These are phyloP conservation scores for Neurospora crassa DNA, from an alignment of 2,329 filamentous ascomycete genomes.

Conservation along the genomic window DNA sequence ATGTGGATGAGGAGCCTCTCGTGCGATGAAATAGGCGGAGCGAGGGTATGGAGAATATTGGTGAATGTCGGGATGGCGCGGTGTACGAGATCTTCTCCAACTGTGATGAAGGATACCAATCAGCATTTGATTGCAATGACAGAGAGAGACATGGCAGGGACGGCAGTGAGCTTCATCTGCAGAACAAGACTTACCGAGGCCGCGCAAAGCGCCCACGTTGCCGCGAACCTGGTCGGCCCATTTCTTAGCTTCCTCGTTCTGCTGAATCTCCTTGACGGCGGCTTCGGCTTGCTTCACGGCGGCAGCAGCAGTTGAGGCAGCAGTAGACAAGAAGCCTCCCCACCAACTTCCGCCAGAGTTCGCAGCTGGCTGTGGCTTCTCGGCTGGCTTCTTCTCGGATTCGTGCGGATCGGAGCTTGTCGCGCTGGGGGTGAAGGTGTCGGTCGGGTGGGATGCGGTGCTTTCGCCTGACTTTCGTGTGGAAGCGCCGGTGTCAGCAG, in stretches of 20 bases:
- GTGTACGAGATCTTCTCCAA: constrained; percentile 72
- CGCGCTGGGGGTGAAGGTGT: constrained; percentile 53
- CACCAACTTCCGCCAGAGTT: constrained; percentile 67
- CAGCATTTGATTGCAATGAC: neutral
- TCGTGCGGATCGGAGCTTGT: constrained; percentile 54
- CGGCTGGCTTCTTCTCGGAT: constrained; percentile 40
- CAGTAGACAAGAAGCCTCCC: constrained; percentile 72
- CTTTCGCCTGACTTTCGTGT: constrained; percentile 71
- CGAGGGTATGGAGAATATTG: constrained; percentile 87
- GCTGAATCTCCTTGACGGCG: constrained; percentile 87
- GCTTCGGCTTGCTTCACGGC: constrained; percentile 88
- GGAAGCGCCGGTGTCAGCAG: constrained; percentile 29
- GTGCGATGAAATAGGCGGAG: constrained; percentile 92
- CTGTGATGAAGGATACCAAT: constrained; percentile 26
- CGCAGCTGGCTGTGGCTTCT: constrained; percentile 29
- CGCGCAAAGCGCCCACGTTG: constrained; percentile 70
- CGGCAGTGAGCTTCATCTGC: neutral
- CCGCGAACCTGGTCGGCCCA: constrained; percentile 93
- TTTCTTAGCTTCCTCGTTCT: constrained; percentile 91
- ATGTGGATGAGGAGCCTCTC: constrained; percentile 96
- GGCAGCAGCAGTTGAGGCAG: constrained; percentile 46
- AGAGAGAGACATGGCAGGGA: neutral
- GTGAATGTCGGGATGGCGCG: constrained; percentile 91
- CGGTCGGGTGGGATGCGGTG: constrained; percentile 53
- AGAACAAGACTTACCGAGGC: constrained; percentile 50